A percentile compares a stretch with the other conserved stretches of the same genome.
Conservation (phyloP, 179 eudicot genomes). For the Pouteria campechiana region DNA sequence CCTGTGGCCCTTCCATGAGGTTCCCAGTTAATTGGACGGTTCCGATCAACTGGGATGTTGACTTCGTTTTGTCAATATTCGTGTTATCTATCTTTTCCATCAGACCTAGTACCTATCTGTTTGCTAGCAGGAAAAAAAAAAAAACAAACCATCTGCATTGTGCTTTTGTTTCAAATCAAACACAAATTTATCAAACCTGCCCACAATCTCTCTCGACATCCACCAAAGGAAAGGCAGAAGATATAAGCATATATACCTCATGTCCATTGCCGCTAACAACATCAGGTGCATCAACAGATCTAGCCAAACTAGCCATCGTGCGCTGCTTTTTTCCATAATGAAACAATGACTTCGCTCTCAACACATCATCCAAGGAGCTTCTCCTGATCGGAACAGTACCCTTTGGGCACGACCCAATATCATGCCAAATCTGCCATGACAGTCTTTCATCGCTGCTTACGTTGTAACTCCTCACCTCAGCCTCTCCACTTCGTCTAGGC, state of each 20-base stretch:
- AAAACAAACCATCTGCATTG: too few species aligned
- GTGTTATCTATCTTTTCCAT: too few species aligned
- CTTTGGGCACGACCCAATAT: constrained; percentile 63
- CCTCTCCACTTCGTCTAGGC: constrained; percentile 37
- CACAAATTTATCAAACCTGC: too few species aligned
- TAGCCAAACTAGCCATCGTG: constrained; percentile 11
- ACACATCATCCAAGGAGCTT: constrained; percentile 59
- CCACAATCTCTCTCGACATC: too few species aligned
- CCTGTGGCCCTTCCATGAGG: too few species aligned
- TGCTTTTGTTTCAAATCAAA: too few species aligned
- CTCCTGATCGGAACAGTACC: constrained; percentile 85
- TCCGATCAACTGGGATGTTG: too few species aligned
- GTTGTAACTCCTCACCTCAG: constrained; percentile 14
- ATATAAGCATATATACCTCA: constrained; percentile 42
- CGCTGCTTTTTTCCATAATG: constrained; percentile 70
- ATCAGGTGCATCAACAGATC: constrained; percentile 56
- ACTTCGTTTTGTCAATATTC: too few species aligned
- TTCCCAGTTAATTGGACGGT: too few species aligned
- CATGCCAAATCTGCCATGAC: constrained; percentile 80
- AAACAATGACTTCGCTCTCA: constrained; percentile 78
- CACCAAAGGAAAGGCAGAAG: too few species aligned
- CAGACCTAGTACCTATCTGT: too few species aligned
- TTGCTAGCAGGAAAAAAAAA: too few species aligned
- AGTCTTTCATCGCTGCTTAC: constrained; percentile 5
- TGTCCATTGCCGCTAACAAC: constrained; percentile 88